A percentile compares a stretch with the other conserved stretches of the same genome.
Conservation (phyloP, 257 asterid species). For the Pogostemon cablin region DNA sequence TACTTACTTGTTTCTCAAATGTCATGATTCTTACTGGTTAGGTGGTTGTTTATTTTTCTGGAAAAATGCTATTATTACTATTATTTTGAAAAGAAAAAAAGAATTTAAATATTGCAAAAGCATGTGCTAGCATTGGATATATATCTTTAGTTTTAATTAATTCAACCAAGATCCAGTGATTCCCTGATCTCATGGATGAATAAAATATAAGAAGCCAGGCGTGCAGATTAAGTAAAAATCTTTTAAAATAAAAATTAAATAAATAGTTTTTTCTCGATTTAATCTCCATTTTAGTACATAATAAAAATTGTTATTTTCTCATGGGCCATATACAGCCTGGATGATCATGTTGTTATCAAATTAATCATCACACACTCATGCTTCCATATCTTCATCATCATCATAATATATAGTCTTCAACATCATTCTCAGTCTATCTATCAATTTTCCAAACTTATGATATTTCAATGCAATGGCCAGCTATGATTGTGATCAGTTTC, state of each 20-base stretch:
- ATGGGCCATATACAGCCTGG: constrained; percentile 40
- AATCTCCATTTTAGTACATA: neutral
- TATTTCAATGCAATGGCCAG: constrained; percentile 42
- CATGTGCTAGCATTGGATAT: constrained; percentile 46
- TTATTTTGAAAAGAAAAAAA: neutral
- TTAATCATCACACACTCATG: constrained; percentile 26
- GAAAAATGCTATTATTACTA: too few species aligned
- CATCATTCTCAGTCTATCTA: neutral
- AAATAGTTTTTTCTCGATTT: neutral
- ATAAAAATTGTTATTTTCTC: too few species aligned
- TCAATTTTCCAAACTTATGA: constrained; percentile 11
- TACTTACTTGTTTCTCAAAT: constrained; percentile 21
- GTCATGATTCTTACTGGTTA: constrained; percentile 32
- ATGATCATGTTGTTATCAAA: constrained; percentile 36
- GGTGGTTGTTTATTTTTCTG: constrained; percentile 14
- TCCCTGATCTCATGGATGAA: constrained; percentile 45
- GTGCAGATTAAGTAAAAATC: constrained; percentile 19
- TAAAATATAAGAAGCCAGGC: constrained; percentile 6
- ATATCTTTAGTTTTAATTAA: constrained; percentile 25
- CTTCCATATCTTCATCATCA: too few species aligned
- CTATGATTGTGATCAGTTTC: constrained; percentile 32
- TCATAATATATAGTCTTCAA: too few species aligned
- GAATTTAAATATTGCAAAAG: constrained; percentile 27
- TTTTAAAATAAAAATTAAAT: neutral
- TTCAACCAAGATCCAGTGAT: constrained; percentile 33